A percentile compares a stretch with the other conserved stretches of the same genome.
phyloP scores from a whole-genome alignment of 306 rosid species.

The Quercus parvula region DNA sequence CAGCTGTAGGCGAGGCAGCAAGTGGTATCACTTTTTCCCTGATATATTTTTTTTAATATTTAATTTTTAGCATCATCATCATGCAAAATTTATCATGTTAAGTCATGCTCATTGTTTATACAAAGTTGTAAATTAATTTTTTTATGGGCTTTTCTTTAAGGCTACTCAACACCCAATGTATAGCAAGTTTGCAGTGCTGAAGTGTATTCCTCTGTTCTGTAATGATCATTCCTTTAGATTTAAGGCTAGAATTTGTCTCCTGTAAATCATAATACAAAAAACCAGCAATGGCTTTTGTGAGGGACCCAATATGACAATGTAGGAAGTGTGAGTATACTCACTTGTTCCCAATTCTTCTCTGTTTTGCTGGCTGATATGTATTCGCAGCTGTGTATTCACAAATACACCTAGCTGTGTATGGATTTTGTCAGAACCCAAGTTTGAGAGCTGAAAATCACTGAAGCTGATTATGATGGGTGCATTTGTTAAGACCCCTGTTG shows the following conservation, averaged over 20 bases:
- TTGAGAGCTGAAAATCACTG: neutral
- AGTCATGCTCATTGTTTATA: neutral
- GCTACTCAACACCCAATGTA: neutral
- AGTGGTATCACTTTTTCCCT: conserved; percentile 49
- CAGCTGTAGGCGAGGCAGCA: conserved; percentile 78
- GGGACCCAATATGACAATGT: neutral
- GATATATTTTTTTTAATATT: neutral
- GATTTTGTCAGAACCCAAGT: neutral
- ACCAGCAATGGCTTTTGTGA: neutral
- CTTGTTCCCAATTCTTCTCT: no score
- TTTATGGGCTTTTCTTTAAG: neutral
- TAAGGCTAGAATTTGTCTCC: neutral
- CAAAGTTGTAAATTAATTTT: neutral
- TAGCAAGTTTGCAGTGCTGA: neutral
- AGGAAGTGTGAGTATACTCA: neutral
- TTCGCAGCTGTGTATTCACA: no score
- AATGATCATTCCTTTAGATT: neutral
- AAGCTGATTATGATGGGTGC: neutral
- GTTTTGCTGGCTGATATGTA: no score
- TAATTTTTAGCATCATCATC: neutral
- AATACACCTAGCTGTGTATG: neutral
- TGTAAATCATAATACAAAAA: neutral
- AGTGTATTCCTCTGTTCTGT: neutral
- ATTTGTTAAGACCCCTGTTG: neutral
- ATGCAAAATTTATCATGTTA: neutral